phyloP scores from a whole-genome alignment of 2,329 filamentous ascomycete genomes.

The Parastagonospora avenae region DNA sequence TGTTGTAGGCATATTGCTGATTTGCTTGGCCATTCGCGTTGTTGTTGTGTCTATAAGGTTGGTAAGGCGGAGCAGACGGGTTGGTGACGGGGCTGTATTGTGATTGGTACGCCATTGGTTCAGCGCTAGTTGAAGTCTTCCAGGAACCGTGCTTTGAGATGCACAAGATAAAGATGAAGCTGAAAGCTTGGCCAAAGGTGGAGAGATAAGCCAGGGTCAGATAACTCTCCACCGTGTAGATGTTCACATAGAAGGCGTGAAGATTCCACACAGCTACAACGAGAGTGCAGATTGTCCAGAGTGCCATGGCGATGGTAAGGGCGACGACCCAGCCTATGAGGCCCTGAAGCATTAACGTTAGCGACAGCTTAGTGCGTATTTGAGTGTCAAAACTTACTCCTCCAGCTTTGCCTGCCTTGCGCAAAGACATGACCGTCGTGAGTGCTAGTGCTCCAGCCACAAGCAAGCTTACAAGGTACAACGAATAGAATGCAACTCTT shows the following conservation, averaged over 20 bases:
- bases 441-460: slow-evolving; percentile 16
- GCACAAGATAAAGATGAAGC: slow-evolving; percentile 24
- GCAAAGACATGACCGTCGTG: slow-evolving; percentile 18
- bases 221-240: slow-evolving; percentile 1
- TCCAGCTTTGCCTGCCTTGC: slow-evolving; percentile 14
- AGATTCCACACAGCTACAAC: slow-evolving; percentile 7
- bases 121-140: neutral
- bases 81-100: no score
- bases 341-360: slow-evolving; percentile 13
- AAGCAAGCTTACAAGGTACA: slow-evolving; percentile 28
- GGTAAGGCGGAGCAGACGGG: no score
- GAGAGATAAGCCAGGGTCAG: slow-evolving; percentile 17
- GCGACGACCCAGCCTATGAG: slow-evolving; percentile 20
- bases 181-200: slow-evolving; percentile 20
- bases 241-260: neutral
- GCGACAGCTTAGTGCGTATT: neutral
- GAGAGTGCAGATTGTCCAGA: slow-evolving; percentile 22
- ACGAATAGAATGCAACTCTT: slow-evolving; percentile 12
- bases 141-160: slow-evolving; percentile 26
- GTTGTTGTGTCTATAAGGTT: no score
- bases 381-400: slow-evolving; percentile 19
- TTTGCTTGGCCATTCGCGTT: no score
- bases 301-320: slow-evolving; percentile 22
- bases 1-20: slow-evolving; percentile 14
- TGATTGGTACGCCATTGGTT: neutral